A percentile compares a stretch with the other conserved stretches of the same genome.
Conservation (phyloP, 2,329 filamentous ascomycete species). For the Colletotrichum simmondsii region DNA sequence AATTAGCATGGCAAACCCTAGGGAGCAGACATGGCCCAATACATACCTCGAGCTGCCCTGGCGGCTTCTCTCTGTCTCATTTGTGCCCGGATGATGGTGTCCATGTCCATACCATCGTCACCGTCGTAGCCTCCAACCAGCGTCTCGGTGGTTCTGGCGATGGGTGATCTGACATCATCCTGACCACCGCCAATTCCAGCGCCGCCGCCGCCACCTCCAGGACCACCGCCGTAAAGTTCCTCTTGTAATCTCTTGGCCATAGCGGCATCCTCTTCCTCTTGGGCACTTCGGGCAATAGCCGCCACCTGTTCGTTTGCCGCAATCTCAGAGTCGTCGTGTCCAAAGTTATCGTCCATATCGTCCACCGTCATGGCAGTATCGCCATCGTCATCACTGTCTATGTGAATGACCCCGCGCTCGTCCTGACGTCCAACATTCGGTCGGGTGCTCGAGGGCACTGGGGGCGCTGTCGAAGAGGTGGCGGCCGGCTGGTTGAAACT, state of each 20-base stretch:
- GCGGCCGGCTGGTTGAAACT: conserved; percentile 53
- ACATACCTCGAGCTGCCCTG: conserved; percentile 37
- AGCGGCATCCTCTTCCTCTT: conserved; percentile 89
- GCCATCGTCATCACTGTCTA: conserved; percentile 81
- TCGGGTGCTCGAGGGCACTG: conserved; percentile 41
- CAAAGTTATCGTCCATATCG: conserved; percentile 49
- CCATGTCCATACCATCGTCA: conserved; percentile 67
- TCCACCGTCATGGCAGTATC: conserved; percentile 52
- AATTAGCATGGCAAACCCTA: background rate
- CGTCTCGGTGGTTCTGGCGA: conserved; percentile 91
- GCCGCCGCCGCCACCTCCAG: conserved; percentile 41
- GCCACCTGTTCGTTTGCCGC: conserved; percentile 46
- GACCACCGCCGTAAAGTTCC: conserved; percentile 78
- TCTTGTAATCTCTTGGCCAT: conserved; percentile 94
- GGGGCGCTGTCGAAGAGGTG: conserved; percentile 43
- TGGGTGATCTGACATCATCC: conserved; percentile 85
- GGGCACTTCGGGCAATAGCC: conserved; percentile 57
- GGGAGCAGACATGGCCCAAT: conserved; percentile 19
- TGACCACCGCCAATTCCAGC: conserved; percentile 55
- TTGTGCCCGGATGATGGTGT: conserved; percentile 68
- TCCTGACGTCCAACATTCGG: conserved; percentile 58
- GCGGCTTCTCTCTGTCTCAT: conserved; percentile 55
- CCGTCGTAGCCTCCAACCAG: conserved; percentile 75
- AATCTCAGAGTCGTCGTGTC: conserved; percentile 49
- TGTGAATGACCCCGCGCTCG: conserved; percentile 72